These are phyloP conservation scores for Larix kaempferi DNA, from an alignment of 75 land plant species.

Conservation along the genomic window DNA sequence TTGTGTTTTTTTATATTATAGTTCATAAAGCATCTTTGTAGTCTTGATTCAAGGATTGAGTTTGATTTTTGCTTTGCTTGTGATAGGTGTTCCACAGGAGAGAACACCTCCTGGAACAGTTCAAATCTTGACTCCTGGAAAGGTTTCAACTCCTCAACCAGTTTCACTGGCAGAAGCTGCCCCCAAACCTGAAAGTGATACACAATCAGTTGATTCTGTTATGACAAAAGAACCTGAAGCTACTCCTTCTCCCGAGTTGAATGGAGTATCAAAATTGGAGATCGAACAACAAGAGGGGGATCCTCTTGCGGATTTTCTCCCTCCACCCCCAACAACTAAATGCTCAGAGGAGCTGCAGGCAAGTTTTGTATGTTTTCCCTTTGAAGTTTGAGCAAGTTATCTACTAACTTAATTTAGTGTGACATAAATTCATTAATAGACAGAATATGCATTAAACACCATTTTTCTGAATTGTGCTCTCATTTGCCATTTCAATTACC, in stretches of 20 bases:
- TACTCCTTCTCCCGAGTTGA: constrained; percentile 12
- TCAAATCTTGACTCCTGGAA: constrained; percentile 22
- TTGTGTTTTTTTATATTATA: no score
- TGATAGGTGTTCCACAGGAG: constrained; percentile 22
- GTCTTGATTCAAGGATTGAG: not conserved
- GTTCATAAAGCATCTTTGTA: not conserved
- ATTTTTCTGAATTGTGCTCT: not conserved
- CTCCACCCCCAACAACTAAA: constrained; percentile 59
- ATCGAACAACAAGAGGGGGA: constrained; percentile 30
- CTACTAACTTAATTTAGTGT: not conserved
- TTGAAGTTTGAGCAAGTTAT: not conserved
- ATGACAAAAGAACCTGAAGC: constrained; percentile 20
- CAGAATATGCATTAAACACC: not conserved
- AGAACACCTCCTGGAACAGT: constrained; percentile 21
- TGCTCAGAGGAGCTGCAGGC: constrained; percentile 85
- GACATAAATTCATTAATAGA: not conserved
- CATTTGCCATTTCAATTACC: not conserved
- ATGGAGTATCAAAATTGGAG: constrained; percentile 6
- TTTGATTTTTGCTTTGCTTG: not conserved
- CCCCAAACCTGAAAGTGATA: constrained; percentile 20
- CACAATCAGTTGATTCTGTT: constrained; percentile 9
- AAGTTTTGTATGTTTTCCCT: not conserved
- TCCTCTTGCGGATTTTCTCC: constrained; percentile 61
- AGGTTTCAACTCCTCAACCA: constrained; percentile 10
- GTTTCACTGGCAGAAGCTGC: constrained; percentile 22